Conservation (phyloP, 441 rosid genomes). For the Hura crepitans region DNA sequence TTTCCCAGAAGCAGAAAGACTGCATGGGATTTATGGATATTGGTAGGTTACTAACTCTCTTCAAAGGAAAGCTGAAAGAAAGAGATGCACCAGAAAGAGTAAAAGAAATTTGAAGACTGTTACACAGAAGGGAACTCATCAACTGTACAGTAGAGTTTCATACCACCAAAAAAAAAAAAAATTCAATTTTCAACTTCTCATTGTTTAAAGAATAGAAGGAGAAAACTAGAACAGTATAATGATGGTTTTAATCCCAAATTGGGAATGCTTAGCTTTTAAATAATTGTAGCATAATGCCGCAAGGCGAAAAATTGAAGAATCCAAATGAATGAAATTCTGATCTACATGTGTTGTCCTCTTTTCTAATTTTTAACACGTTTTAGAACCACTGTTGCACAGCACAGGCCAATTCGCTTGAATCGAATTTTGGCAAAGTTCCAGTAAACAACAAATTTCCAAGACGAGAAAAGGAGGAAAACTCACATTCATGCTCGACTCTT, state of each 20-base stretch:
- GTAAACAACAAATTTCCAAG: not conserved
- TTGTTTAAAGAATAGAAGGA: not conserved
- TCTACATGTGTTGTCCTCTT: not conserved
- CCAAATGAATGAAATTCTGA: not conserved
- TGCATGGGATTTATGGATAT: not conserved
- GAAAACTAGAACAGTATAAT: not conserved
- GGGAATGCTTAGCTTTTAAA: not conserved
- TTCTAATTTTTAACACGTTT: not conserved
- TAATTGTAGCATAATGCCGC: slow-evolving; percentile 12
- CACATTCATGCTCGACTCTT: not conserved
- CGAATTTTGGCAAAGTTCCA: too few species aligned
- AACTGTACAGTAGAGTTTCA: slow-evolving; percentile 25
- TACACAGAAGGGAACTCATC: slow-evolving; percentile 7
- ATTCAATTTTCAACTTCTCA: not conserved
- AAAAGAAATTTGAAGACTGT: slow-evolving; percentile 7
- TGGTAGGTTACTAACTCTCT: slow-evolving; percentile 1
- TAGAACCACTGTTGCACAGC: not conserved
- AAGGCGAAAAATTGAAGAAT: slow-evolving; percentile 15
- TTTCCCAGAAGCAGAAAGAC: not conserved
- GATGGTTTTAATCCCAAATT: not conserved
- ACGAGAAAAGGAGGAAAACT: not conserved
- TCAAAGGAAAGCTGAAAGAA: not conserved
- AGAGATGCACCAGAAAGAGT: not conserved
- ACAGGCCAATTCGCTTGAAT: not conserved
- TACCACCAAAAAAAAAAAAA: not conserved